phyloP scores from a whole-genome alignment of 352 stramenopile genomes.

The Phytophthora cactorum region DNA sequence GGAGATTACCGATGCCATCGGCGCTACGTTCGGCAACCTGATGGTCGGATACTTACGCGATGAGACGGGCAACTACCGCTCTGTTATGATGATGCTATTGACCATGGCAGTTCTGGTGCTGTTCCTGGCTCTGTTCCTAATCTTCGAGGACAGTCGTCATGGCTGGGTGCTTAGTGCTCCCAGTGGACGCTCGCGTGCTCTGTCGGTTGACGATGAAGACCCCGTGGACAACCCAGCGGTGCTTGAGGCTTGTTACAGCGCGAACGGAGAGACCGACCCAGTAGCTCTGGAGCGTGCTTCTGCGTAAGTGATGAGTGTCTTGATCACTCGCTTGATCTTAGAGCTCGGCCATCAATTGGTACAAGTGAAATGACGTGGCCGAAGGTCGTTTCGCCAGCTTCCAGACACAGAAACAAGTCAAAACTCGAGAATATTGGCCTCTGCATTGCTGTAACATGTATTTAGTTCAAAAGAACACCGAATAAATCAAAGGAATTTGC shows the following conservation, averaged over 20 bases:
- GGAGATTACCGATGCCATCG: conserved; percentile 86
- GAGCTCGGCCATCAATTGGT: conserved; percentile 15
- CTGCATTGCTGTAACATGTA: conserved; percentile 47
- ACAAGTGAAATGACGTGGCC: conserved; percentile 24
- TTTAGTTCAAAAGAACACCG: conserved; percentile 46
- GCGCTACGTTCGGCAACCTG: conserved; percentile 83
- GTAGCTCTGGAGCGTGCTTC: conserved; percentile 1
- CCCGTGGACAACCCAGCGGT: conserved; percentile 45
- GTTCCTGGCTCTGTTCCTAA: conserved; percentile 69
- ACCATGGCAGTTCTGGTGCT: conserved; percentile 72
- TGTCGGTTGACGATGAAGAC: conserved; percentile 74
- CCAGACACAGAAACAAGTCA: not conserved
- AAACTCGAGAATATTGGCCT: conserved; percentile 1
- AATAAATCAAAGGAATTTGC: conserved; percentile 32
- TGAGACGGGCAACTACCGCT: conserved; percentile 75
- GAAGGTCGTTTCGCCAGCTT: conserved; percentile 19
- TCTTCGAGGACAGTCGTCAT: conserved; percentile 66
- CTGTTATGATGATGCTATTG: conserved; percentile 88
- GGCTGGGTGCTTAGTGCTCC: conserved; percentile 66
- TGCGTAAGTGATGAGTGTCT: conserved; percentile 9
- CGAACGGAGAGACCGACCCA: conserved; percentile 29
- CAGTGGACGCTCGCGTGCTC: conserved; percentile 51
- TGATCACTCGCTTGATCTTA: conserved; percentile 19
- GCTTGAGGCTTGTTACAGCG: conserved; percentile 41
- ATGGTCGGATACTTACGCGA: conserved; percentile 87